Conservation (phyloP, 2,329 filamentous ascomycete species). For the Pezicula neosporulosa region DNA sequence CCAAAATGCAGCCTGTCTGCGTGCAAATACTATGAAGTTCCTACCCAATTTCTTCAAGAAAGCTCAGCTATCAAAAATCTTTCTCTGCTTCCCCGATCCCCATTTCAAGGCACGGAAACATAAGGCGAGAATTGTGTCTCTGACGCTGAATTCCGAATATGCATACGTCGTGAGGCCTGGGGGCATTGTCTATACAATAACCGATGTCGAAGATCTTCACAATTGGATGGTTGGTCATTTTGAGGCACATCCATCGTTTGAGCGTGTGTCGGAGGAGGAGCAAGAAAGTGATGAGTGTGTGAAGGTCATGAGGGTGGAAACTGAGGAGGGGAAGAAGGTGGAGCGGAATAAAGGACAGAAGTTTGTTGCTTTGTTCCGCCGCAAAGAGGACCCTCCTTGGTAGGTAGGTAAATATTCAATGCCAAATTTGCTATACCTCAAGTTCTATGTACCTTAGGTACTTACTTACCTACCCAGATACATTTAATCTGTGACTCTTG, state of each 20-base stretch:
- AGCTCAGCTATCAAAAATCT: slow-evolving; percentile 81
- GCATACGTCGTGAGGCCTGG: slow-evolving; percentile 81
- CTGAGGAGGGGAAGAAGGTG: slow-evolving; percentile 97
- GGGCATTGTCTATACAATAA: slow-evolving; percentile 92
- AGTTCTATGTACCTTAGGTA: too few species aligned
- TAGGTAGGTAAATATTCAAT: slow-evolving; percentile 23
- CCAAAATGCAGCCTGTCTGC: slow-evolving; percentile 84
- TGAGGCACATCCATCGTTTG: slow-evolving; percentile 73
- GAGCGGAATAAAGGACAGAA: slow-evolving; percentile 85
- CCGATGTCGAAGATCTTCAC: slow-evolving; percentile 92
- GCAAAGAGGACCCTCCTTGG: slow-evolving; percentile 60
- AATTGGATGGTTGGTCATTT: slow-evolving; percentile 91
- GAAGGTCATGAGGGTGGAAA: slow-evolving; percentile 73
- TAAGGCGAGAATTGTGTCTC: slow-evolving; percentile 90
- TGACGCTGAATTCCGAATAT: slow-evolving; percentile 88
- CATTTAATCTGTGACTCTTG: too few species aligned
- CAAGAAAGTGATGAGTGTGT: slow-evolving; percentile 69
- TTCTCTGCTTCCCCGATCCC: slow-evolving; percentile 97
- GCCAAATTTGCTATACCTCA: background rate
- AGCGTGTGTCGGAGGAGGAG: slow-evolving; percentile 66
- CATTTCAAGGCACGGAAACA: slow-evolving; percentile 98
- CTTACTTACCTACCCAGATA: too few species aligned
- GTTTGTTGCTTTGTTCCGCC: slow-evolving; percentile 83
- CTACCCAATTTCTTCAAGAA: slow-evolving; percentile 94
- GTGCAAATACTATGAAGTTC: slow-evolving; percentile 98